Evolutionary conservation across 1,139 yeast genomes (phyloP).

Genomic region (Yamadazyma spencermartinsiae): DNA sequence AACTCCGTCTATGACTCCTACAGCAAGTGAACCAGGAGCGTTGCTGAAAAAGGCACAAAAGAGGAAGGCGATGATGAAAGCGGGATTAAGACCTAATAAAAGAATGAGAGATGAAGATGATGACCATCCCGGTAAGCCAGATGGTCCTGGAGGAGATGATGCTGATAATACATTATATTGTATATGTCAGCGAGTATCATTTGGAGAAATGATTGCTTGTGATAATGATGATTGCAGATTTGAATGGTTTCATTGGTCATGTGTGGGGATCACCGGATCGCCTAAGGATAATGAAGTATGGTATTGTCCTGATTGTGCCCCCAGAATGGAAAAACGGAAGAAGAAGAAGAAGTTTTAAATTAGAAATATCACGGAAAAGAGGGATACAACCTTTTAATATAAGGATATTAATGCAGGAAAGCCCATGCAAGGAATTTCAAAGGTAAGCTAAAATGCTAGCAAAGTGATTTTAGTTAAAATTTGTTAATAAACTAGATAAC

Average conservation of each 20-base stretch:
- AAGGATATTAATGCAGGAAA: no score
- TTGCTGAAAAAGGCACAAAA: conserved; percentile 27
- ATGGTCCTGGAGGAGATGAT: conserved; percentile 49
- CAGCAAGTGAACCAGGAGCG: conserved; percentile 14
- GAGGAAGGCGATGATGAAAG: conserved; percentile 25
- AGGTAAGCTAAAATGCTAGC: no score
- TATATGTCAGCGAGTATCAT: conserved; percentile 80
- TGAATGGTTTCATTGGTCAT: conserved; percentile 87
- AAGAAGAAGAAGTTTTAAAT: conserved; percentile 37
- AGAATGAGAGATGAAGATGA: conserved; percentile 22
- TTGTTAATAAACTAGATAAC: no score
- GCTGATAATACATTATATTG: conserved; percentile 70
- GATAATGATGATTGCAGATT: conserved; percentile 77
- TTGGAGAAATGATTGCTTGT: conserved; percentile 92
- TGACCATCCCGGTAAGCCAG: conserved; percentile 11
- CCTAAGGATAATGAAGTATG: conserved; percentile 66
- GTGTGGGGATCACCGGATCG: conserved; percentile 76
- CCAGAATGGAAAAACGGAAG: conserved; percentile 49
- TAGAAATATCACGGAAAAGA: conserved; percentile 1
- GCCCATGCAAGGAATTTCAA: no score
- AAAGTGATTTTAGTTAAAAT: no score
- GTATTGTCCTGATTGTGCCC: conserved; percentile 71
- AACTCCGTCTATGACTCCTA: conserved; percentile 22
- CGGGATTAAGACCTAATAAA: conserved; percentile 27
- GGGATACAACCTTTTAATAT: no score